Evolutionary conservation across 768 basidiomycete species (phyloP), one percentile per base, ranked within the genome.

Genomic region (Termitomyces sp.): DNA sequence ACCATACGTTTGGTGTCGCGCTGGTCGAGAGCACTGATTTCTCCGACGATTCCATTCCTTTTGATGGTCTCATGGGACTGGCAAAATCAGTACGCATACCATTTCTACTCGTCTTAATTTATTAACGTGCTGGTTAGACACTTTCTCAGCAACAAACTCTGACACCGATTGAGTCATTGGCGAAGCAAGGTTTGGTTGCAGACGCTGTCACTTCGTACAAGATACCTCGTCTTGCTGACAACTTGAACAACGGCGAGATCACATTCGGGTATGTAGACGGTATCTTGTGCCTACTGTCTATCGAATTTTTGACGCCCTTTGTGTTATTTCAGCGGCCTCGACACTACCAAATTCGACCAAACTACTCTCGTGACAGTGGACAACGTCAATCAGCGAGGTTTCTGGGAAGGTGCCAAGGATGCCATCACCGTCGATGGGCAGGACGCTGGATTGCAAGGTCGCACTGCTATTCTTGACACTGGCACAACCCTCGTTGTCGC

Each of bases 1-100:
- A 63, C 3, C 88, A 90, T 67, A 79, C 76, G 0, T 91, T 93
- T 59, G 91, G 91, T 53, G 83, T 84, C 21, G 80, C 88, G 7
- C 70, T 68, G 2, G 39, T 61, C 12, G 91, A 92, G 68, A 83
- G 78, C 48, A 63, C 68, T 0, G 83, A 90, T 34, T 91, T 93
- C 70, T 74, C 83, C 14, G 63, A 65, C 37, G 59, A 76, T 61
- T 52, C 58, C 1, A 74, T 76, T 40, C 73, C 79, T 1, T 89
- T 88, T 59, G 86, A 90, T 65, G 88, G 90, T 16, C 68, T 92
- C 37, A 86, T 91, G 84, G 89, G 90, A 35, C 76, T 89, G 47
- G 90, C 86, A 6, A 76, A 85, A 72, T 86, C 86, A 49, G 86
- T 85, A 59, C 52, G 80, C 73, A 34, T 19, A 28, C 23, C 16